Evolutionary conservation across 225 moss, liverwort and hornwort species (phyloP), one percentile per base, ranked within the genome.

Genomic region (Climacium dendroides): DNA sequence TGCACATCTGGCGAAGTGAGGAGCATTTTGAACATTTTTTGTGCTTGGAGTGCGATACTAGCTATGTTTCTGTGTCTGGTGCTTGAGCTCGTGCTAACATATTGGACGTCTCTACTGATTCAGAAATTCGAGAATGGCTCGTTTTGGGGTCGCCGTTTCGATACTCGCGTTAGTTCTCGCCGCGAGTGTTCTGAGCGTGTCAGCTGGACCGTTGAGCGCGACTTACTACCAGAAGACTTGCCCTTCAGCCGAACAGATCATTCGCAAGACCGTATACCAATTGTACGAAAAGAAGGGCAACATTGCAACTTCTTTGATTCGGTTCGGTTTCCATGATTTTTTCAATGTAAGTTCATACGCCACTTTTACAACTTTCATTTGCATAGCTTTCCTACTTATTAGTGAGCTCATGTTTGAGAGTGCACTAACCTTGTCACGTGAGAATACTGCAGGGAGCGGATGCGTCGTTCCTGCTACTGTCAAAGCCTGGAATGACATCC

Each of bases 261-360:
- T 93, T 28, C 91, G 91, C 26, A 39, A 89, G 29, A 90, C 90
- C 39, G 92, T 92, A 6, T 92, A 92, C 72, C 34, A 76, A 10
- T 61, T 93, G 81, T 93, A 93, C 67, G 72, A 88, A 35, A 92
- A 93, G 90, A 93, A 93, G 79, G 93, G 93, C 75, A 93, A 93
- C 66, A 90, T 88, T 58, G 91, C 91, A 13, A 92, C 91, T 37
- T 93, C 91, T 15, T 83, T 93, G 78, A 92, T 93, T 71, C 92
- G 92, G 3, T 87, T 90, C 30, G 65, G 76, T 60, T 93, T 92
- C 86, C 93, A 93, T 70, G 93, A 93, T 63, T 93, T 66, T 73
- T 92, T 90, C 86, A 93, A 93, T 71, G 92, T 92, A 89, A 85
- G 79, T 52, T 47, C 52, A 28, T 20, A 8, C 45, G 45, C 11